Evolutionary conservation across 805 yeast genomes (phyloP), one percentile per base, ranked within the genome.

Genomic region (Cyberlindnera mycetangii): DNA sequence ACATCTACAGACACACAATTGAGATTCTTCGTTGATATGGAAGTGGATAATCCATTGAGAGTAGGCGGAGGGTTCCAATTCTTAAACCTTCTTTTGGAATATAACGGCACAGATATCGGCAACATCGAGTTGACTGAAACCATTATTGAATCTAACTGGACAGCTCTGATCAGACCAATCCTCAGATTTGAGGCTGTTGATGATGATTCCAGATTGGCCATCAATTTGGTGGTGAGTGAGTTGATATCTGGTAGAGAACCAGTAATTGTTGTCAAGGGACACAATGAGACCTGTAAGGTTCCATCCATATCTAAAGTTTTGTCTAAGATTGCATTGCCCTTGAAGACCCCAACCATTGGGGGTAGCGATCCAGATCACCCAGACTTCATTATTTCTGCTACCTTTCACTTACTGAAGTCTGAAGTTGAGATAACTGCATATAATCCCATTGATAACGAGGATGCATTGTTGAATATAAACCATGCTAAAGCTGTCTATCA

Each of bases 371-470:
- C 41, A 25, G 48, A 48, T 5, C 36, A 41, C 16, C 32, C 54
- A 11, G 74, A 75, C 2, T 79, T 79, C 45, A 60, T 81, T 7
- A 41, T 74, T 1, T 72, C 69, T 14, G 69, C 78, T 5, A 75
- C 76, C 0, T 72, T 81, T 62, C 84, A 81, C 58, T 50, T 81
- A 4, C 62, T 79, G 62, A 64, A 74, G 0, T 74, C 81, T 1
- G 79, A 78, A 37, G 68, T 78, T 5, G 83, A 79, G 51, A 55
- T 81, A 44, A 71, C 73, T 0, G 64, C 79, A 0, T 76, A 57
- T 59, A 81, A 81, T 51, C 87, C 87, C 1, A 52, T 81, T 1
- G 44, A 50, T 5, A 79, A 81, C 52, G 58, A 68, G n/a, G 73
- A 68, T 14, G 60, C 76, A 1, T 53, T 61, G n/a, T 60, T 76